Evolutionary conservation across 2,329 filamentous ascomycete species (phyloP).

Genomic region (Fusarium sambucinum): DNA sequence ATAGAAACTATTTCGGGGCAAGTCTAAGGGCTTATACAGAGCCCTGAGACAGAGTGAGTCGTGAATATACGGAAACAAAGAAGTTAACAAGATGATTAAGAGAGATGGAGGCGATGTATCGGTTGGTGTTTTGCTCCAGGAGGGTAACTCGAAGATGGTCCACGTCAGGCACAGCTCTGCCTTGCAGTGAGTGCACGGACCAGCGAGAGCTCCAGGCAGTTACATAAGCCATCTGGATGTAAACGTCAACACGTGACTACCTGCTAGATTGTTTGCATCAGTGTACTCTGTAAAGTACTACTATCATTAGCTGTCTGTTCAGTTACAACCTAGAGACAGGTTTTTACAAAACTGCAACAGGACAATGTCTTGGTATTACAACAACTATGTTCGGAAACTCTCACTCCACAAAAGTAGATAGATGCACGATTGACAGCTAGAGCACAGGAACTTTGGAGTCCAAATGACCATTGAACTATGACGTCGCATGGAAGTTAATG

Average conservation of each 20-base stretch:
- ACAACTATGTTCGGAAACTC: too few species aligned
- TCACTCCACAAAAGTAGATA: not conserved
- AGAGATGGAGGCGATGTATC: conserved; percentile 34
- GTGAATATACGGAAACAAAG: conserved; percentile 15
- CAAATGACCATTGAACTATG: conserved; percentile 10
- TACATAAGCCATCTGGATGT: conserved; percentile 30
- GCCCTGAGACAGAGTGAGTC: conserved; percentile 19
- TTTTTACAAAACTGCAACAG: not conserved
- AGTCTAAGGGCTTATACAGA: conserved; percentile 43
- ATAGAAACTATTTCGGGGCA: conserved; percentile 36
- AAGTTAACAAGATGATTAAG: conserved; percentile 28
- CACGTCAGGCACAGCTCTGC: conserved; percentile 63
- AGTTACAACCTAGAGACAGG: not conserved
- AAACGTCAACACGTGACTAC: conserved; percentile 41
- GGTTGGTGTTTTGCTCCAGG: conserved; percentile 48
- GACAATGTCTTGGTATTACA: too few species aligned
- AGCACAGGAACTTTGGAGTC: not conserved
- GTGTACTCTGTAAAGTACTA: too few species aligned
- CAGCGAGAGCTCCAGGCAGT: conserved; percentile 45
- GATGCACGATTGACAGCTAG: not conserved
- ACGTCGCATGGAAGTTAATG: conserved; percentile 8
- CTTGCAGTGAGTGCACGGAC: conserved; percentile 50
- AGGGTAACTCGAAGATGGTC: conserved; percentile 52
- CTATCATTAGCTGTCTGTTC: not conserved
- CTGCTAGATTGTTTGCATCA: not conserved